Evolutionary conservation across 169 alveolate genomes (phyloP), one percentile per base, ranked within the genome.

Genomic region (Plasmodium ovale): DNA sequence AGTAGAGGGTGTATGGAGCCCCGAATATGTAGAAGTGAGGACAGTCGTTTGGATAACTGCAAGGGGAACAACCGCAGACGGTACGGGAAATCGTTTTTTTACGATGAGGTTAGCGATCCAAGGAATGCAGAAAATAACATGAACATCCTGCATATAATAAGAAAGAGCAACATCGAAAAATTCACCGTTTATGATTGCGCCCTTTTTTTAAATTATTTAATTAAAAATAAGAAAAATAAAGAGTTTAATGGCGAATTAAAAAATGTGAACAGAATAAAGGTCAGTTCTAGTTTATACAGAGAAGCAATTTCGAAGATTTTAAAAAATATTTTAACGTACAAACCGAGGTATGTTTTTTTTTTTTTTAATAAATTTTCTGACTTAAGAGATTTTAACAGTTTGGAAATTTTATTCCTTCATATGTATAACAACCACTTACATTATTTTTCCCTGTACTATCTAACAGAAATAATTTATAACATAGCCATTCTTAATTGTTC

Each of bases 191-290:
- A 60, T 33, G 89, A 79, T 44, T 79, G 82, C 12, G 49, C 67
- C 4, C 54, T 79, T 19, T 62, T 79, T 39, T 53, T 79, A 42
- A 79, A 79, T n/a, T 64, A 49, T 47, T 19, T 79, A 7, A 79
- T 79, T 27, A 65, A 69, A n/a, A 79, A 79, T 64, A 79, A 79
- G 35, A 79, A 62, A 27, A 79, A 51, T 68, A 79, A 58, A 37
- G 59, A 44, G 35, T 29, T 54, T 19, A 21, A 29, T 7, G 29
- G 33, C 7, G 70, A 79, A 16, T 7, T 39, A 21, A 79, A 79
- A 68, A 31, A 79, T 54, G 1, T 31, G 3, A 47, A 68, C 19
- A 79, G 27, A 42, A 23, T 79, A 56, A 79, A 64, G 29, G 23
- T 79, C 14, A 44, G 37, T n/a, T 79, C 89, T 5, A 2, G 69